Conservation (phyloP, 768 basidiomycete species). For the Amanita polypyramis region DNA sequence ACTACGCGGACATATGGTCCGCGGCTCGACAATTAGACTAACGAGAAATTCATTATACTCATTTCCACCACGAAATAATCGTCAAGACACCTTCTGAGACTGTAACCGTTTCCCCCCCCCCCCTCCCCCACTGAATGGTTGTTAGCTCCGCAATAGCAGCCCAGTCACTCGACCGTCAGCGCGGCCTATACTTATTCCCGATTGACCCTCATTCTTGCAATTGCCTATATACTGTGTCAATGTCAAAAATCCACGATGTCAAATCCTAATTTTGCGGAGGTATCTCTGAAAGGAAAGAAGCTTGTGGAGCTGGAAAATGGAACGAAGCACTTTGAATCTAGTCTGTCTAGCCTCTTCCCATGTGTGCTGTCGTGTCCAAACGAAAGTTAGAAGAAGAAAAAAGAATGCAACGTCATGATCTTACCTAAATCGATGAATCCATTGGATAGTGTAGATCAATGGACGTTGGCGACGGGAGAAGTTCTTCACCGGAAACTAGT, state of each 20-base stretch:
- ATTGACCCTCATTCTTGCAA: background rate
- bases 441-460: background rate
- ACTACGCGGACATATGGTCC: background rate
- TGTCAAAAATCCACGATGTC: background rate
- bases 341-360: background rate
- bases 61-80: too few relatives aligned
- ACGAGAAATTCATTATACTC: too few relatives aligned
- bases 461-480: background rate
- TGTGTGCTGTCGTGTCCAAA: background rate
- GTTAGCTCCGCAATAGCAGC: background rate
- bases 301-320: too few relatives aligned
- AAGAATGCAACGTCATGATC: constrained; percentile 3
- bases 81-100: too few relatives aligned
- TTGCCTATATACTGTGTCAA: background rate
- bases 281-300: background rate
- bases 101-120: too few relatives aligned
- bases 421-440: background rate
- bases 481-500: too few relatives aligned
- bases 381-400: background rate
- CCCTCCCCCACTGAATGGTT: background rate
- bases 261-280: background rate
- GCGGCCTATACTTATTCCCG: background rate
- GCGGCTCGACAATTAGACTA: background rate
- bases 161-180: background rate
- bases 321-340: background rate